Base-by-base conservation (phyloP, 2,329 filamentous ascomycete genomes). In the Apiospora arundinis region DNA sequence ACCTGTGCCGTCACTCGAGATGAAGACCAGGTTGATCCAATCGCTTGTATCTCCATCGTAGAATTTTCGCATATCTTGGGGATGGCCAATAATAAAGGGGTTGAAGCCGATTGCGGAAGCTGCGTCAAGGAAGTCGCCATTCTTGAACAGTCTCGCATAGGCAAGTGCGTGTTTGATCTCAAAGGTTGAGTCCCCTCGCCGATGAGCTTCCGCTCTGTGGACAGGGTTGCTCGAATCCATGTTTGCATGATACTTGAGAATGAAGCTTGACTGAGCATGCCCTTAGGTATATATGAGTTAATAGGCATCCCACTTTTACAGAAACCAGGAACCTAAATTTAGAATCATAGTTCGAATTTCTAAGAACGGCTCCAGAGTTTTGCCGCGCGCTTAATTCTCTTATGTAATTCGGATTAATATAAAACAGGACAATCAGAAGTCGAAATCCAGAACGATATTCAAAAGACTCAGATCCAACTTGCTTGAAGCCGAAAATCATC, bases 71-170 rank as follows among this genome's bases (percentile, higher is more conserved):
- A 56, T 56, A 28, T 56, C 49, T 28, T 56, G 12, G 25, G 49
- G 49, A 28, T 56, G 28, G 28, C 52, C 28, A 21, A 60, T 60
- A 12, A 60, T 28, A 60, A 60, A 60, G 52, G 52, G 52, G 28
- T 60, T 60, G 4, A 60, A 60, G 52, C 52, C 52, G 52, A 60
- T 60, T 11, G 52, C 28, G 52, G 52, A 37, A 40, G 52, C 52
- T 60, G 28, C 52, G 28, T 60, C 18, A 40, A 60, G 28, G 18
- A 60, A 60, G 9, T 60, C 52, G 18, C 52, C 52, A 40, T 9
- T 60, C 52, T 4, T 60, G 18, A 60, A 60, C 52, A 60, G 52
- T 12, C 18, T 60, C 52, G 52, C 28, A 60, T 37, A 60, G 18
- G 28, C 28, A 40, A 60, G 52, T 60, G 28, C 52, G 37, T 60